Base-by-base conservation (phyloP, 2,329 filamentous ascomycete species). In the Bisporella sp. region DNA sequence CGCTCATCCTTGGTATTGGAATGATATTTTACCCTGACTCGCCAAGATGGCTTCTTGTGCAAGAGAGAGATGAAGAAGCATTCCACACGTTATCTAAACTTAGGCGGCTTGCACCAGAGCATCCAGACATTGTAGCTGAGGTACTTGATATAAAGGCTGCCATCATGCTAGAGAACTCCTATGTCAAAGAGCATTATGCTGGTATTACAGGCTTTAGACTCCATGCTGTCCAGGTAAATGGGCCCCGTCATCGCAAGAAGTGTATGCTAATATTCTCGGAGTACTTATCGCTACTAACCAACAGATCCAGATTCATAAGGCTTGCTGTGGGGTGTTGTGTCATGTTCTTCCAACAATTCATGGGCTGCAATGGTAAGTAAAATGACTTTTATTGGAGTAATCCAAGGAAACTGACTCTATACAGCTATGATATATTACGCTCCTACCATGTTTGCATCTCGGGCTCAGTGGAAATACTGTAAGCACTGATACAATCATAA, bases 1-100 rank as follows among this genome's bases (percentile, higher is more conserved):
- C 76, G 2, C 59, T 78, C n/a, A 57, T 78, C 11, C 69, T 82
- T 5, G 72, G 71, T 6, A 61, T 71, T n/a, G 77, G 78, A 31
- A 80, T 81, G 70, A 50, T 79, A 21, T 79, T 79, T 64, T 78
- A 81, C 73, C 79, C 78, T 1, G 79, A 77, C 64, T 75, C 71
- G 1, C 79, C 79, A 1, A 69, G 79, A 55, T 81, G 77, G 77
- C 69, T 82, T 21, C 68, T 78, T 21, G 72, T 78, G 59, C 74
- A 79, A 60, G 71, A 71, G 50, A 74, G 76, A 11, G 76, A 81
- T 52, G 69, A 72, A 1, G 78, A 82, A 59, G 76, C 74, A 1
- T 68, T 73, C 21, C 57, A 62, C 9, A 74, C 74, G 0, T 70
- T 83, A 1, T 72, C 76, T 2, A 70, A 65, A 43, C 70, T 83